Conservation (phyloP, 257 asterid genomes). For the Fraxinus excelsior region DNA sequence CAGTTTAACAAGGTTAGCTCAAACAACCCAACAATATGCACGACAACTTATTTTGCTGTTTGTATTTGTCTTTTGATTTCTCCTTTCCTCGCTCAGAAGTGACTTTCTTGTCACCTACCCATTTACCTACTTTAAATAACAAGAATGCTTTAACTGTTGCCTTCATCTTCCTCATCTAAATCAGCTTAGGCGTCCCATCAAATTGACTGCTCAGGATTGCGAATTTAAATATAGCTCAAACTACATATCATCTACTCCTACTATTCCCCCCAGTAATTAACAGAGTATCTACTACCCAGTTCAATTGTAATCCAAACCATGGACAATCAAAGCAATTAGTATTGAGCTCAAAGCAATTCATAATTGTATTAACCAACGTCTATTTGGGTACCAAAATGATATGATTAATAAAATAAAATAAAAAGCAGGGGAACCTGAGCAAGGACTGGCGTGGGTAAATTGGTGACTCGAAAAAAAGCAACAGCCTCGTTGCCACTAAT, state of each 20-base stretch:
- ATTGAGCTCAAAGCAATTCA: conserved; percentile 21
- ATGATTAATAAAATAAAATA: not conserved
- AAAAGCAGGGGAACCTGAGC: conserved; percentile 70
- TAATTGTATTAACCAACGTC: not conserved
- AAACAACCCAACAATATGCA: not conserved
- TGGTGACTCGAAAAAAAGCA: conserved; percentile 72
- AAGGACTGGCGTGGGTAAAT: conserved; percentile 79
- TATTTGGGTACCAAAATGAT: not conserved
- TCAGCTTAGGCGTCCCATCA: conserved; percentile 1
- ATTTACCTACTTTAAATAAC: conserved; percentile 13
- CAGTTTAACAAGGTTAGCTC: not conserved
- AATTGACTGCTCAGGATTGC: conserved; percentile 1
- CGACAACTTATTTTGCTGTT: not conserved
- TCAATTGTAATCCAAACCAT: conserved; percentile 12
- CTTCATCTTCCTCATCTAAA: not conserved
- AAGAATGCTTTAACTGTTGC: not conserved
- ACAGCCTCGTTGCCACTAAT: conserved; percentile 89
- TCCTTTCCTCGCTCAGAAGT: conserved; percentile 2
- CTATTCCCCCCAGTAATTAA: not conserved
- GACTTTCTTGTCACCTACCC: conserved; percentile 8
- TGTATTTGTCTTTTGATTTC: not conserved
- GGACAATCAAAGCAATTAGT: conserved; percentile 12
- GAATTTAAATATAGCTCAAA: conserved; percentile 11
- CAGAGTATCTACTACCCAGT: conserved; percentile 4
- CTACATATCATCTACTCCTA: conserved; percentile 6